Base-by-base conservation (phyloP, 495 filamentous ascomycete genomes). In the Tirmania nivea region DNA sequence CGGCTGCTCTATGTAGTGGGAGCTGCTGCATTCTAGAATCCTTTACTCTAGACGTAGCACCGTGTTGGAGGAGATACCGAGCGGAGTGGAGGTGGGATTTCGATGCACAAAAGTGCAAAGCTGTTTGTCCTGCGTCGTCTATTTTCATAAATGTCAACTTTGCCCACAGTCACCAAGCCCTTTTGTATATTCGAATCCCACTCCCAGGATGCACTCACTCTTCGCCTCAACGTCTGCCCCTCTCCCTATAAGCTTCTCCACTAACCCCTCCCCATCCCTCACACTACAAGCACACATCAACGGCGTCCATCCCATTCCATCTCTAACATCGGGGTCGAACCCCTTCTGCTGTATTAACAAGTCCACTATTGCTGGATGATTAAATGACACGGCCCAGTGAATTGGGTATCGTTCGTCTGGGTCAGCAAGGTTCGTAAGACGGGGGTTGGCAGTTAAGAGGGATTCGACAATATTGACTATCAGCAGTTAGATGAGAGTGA, bases 381-480 rank as follows among this genome's bases (percentile, higher is more conserved):
- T 92, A 66, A 82, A 81, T 47, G 87, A 90, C 12, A 78, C 76
- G 1, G 90, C 90, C 92, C 92, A 99, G 68, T 99, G 92, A 51
- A 96, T 79, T 0, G 92, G 83, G 20, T 94, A 76, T 50, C 90
- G 83, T 50, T 86, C 86, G 65, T 99, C 90, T 50, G 83, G 79
- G 60, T 99, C 90, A 65, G 78, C 82, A 49, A 70, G 70, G 35
- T 69, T 70, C 11, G 34, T 10, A 17, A 48, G 35, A 3, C 10
- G 10, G 34, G 16, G 34, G 21, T 25, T n/a, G 52, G 16, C 12
- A 25, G 10, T 12, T 42, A 55, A 16, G 53, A 50, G 50, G 50
- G 31, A 36, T 16, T 39, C 20, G 47, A 50, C 45, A 16, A 17
- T 12, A 19, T 50, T 11, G 21, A 19, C 25, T 31, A 31, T 31